Evolutionary conservation across 108 stramenopile species (phyloP).

Genomic region (Cyclostephanos tholiformis): DNA sequence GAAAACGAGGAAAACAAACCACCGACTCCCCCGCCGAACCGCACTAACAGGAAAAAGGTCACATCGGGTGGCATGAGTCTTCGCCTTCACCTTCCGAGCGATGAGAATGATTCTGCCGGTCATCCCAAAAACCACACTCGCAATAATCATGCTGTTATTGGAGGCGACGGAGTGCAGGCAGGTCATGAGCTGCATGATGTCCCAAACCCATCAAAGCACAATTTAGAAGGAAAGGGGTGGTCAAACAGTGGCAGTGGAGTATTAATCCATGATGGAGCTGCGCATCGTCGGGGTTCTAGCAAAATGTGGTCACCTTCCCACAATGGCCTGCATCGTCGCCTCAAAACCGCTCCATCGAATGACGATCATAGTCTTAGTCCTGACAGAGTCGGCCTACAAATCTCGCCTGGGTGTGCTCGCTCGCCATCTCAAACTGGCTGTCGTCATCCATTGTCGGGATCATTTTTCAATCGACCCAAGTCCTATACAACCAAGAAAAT

Average conservation of each 20-base stretch:
- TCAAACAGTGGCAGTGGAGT: conserved; percentile 18
- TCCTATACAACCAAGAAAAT: conserved; percentile 1
- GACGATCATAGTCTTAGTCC: background rate
- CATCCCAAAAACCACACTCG: background rate
- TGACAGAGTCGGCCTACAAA: background rate
- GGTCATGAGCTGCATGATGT: background rate
- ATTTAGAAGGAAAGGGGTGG: conserved; percentile 15
- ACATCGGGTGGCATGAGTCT: conserved; percentile 1
- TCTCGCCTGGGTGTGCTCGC: background rate
- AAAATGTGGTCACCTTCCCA: background rate
- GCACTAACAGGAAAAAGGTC: background rate
- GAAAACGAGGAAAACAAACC: conserved; percentile 32
- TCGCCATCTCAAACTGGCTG: conserved; percentile 1
- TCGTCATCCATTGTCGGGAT: background rate
- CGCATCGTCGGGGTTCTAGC: conserved; percentile 1
- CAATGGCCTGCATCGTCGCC: conserved; percentile 1
- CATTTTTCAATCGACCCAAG: background rate
- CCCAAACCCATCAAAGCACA: conserved; percentile 3
- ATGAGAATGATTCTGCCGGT: background rate
- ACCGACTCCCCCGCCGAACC: background rate
- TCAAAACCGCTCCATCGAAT: background rate
- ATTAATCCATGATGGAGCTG: conserved; percentile 9
- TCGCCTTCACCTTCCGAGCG: conserved; percentile 7
- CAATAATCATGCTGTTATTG: background rate
- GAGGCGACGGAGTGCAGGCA: conserved; percentile 1